Evolutionary conservation across 805 yeast genomes (phyloP).

Genomic region (Candida wancherniae): DNA sequence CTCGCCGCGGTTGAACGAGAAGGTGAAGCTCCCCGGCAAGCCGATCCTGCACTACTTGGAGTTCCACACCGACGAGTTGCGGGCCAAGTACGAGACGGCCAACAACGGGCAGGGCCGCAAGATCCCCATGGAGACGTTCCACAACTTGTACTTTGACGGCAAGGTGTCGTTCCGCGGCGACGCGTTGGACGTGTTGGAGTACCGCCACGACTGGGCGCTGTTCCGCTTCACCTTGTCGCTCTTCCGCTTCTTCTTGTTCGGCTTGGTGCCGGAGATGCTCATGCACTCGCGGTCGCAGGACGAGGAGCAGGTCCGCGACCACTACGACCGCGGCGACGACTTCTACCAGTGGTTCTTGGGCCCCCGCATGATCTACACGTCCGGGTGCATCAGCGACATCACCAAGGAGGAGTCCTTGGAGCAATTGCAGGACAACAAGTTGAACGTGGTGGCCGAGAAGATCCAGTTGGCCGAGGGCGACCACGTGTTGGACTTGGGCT

Average conservation of each 20-base stretch:
- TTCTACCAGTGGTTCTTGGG: constrained; percentile 92
- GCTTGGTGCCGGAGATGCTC: constrained; percentile 89
- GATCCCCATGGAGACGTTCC: constrained; percentile 91
- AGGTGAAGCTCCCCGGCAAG: constrained; percentile 66
- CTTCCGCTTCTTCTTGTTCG: constrained; percentile 75
- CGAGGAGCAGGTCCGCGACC: constrained; percentile 94
- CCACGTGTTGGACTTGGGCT: constrained; percentile 75
- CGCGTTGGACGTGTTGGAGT: constrained; percentile 76
- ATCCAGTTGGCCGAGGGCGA: constrained; percentile 71
- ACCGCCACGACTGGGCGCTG: constrained; percentile 86
- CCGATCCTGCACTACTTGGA: constrained; percentile 78
- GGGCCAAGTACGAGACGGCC: constrained; percentile 51
- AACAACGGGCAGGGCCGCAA: constrained; percentile 60
- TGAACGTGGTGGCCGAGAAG: constrained; percentile 83
- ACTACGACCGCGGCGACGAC: constrained; percentile 94
- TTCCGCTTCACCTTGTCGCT: constrained; percentile 73
- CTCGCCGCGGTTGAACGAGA: constrained; percentile 78
- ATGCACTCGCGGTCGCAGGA: constrained; percentile 91
- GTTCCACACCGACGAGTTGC: constrained; percentile 70
- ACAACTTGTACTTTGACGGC: constrained; percentile 76
- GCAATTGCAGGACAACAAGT: constrained; percentile 82
- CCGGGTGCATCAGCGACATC: constrained; percentile 76
- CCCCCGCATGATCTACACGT: constrained; percentile 90
- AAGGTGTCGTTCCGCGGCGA: constrained; percentile 88
- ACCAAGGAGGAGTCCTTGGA: constrained; percentile 68